Evolutionary conservation across 2,329 filamentous ascomycete species (phyloP).

Genomic region (Curvularia sp.): DNA sequence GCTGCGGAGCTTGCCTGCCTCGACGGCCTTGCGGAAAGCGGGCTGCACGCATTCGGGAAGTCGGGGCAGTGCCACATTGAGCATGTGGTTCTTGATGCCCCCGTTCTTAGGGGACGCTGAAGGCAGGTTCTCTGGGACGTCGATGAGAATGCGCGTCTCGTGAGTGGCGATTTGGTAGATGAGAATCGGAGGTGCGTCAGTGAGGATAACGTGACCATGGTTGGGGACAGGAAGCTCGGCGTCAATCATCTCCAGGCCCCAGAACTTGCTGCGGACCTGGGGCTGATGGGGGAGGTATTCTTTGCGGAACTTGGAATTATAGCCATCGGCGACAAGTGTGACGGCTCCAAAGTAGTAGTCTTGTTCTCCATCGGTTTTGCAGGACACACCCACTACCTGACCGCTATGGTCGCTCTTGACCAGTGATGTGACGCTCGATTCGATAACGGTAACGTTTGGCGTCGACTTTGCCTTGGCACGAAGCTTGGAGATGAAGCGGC

Average conservation of each 20-base stretch:
- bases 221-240: constrained; percentile 75
- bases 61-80: constrained; percentile 78
- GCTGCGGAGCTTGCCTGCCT: constrained; percentile 76
- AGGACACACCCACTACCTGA: constrained; percentile 84
- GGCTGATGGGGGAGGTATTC: constrained; percentile 72
- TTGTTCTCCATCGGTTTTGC: constrained; percentile 67
- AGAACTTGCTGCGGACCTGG: constrained; percentile 84
- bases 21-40: constrained; percentile 77
- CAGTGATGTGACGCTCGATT: constrained; percentile 82
- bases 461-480: constrained; percentile 76
- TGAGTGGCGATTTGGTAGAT: constrained; percentile 97
- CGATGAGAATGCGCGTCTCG: constrained; percentile 89
- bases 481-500: constrained; percentile 85
- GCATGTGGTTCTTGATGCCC: constrained; percentile 84
- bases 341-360: constrained; percentile 87
- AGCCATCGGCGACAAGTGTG: constrained; percentile 91
- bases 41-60: constrained; percentile 76
- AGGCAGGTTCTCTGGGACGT: constrained; percentile 80
- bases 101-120: constrained; percentile 76
- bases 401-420: constrained; percentile 72
- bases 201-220: constrained; percentile 88
- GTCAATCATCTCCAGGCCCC: constrained; percentile 90
- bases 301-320: constrained; percentile 89
- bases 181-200: constrained; percentile 77
- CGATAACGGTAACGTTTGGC: constrained; percentile 86